phyloP scores from a whole-genome alignment of 108 stramenopile genomes.

The Mayamaea pseudoterrestris region DNA sequence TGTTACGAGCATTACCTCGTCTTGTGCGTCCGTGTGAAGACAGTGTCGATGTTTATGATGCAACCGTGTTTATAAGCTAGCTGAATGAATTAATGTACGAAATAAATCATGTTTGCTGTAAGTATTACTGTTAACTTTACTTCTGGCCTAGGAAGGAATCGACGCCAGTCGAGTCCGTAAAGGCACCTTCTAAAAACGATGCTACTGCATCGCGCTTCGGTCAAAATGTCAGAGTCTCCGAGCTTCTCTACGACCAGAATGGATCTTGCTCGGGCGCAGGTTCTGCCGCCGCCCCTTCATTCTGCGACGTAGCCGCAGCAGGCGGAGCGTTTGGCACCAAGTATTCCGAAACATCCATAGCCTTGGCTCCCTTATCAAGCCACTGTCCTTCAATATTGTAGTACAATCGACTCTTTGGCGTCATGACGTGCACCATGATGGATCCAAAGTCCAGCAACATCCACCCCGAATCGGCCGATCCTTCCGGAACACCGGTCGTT shows the following conservation, averaged over 20 bases:
- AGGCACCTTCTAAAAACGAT: no score
- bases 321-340: constrained; percentile 25
- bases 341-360: constrained; percentile 52
- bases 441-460: constrained; percentile 85
- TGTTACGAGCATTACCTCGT: no score
- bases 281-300: constrained; percentile 13
- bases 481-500: constrained; percentile 71
- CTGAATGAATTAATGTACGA: no score
- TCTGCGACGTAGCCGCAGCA: constrained; percentile 1
- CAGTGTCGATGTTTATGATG: no score
- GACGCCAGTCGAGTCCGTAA: no score
- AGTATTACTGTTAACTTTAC: no score
- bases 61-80: no score
- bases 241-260: constrained; percentile 62
- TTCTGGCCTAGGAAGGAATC: no score
- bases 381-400: constrained; percentile 87
- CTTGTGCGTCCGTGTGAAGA: no score
- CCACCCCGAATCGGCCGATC: constrained; percentile 85
- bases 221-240: no score
- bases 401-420: constrained; percentile 73
- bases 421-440: constrained; percentile 90
- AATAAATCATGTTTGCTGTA: no score
- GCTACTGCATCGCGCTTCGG: no score
- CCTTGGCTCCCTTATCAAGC: constrained; percentile 52
- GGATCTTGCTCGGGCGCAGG: constrained; percentile 53